phyloP scores from a whole-genome alignment of 768 basidiomycete genomes.

The Podaxis sp. region DNA sequence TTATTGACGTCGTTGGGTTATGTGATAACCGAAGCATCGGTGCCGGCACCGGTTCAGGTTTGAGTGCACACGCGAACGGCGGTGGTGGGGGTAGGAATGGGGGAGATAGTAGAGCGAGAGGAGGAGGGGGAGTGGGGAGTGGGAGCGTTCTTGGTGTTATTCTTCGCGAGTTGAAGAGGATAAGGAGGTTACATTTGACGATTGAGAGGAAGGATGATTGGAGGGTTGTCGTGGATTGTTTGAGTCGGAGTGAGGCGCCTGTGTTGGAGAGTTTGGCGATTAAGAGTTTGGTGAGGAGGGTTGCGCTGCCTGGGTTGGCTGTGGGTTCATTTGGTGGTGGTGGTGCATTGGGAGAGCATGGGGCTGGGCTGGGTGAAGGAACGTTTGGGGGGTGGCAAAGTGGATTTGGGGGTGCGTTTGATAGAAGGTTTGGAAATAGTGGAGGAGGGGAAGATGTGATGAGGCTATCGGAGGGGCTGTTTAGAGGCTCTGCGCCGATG shows the following conservation, averaged over 20 bases:
- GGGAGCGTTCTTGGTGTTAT: not conserved
- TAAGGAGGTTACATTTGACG: conserved; percentile 11
- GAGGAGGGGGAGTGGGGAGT: not conserved
- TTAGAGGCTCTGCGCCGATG: not conserved
- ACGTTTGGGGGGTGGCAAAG: too few relatives aligned
- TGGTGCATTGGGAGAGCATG: too few relatives aligned
- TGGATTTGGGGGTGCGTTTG: too few relatives aligned
- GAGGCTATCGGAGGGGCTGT: conserved; percentile 2
- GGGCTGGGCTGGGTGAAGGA: too few relatives aligned
- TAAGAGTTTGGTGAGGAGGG: conserved; percentile 2
- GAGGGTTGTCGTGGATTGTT: conserved; percentile 5
- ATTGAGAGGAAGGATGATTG: conserved; percentile 12
- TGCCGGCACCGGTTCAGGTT: not conserved
- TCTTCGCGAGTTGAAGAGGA: conserved; percentile 1
- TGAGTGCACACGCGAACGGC: not conserved
- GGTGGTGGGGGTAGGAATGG: not conserved
- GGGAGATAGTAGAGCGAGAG: not conserved
- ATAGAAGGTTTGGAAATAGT: not conserved
- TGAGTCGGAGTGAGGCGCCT: conserved; percentile 2
- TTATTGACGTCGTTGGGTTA: conserved; percentile 1
- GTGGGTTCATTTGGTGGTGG: too few relatives aligned
- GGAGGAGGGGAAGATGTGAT: not conserved
- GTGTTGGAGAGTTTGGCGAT: conserved; percentile 7
- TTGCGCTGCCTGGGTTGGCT: not conserved
- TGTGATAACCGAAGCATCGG: not conserved